Evolutionary conservation across 2,329 filamentous ascomycete species (phyloP).

Genomic region (Aureobasidium sp.): DNA sequence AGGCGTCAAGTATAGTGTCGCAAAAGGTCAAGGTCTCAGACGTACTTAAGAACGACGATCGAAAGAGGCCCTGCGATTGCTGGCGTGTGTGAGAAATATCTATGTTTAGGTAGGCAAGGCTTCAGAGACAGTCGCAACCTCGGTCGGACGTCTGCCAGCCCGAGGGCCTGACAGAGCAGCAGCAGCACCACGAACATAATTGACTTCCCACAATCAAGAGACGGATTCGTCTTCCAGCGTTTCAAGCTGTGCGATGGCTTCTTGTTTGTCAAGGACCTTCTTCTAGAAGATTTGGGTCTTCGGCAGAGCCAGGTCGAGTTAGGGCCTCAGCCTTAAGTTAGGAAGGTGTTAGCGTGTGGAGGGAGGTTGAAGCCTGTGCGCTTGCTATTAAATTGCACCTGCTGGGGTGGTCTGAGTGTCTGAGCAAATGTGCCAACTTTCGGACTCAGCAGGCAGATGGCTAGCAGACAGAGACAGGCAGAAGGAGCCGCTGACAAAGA

Average conservation of each 20-base stretch:
- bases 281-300: slow-evolving; percentile 10
- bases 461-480: background rate
- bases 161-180: background rate
- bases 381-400: slow-evolving; percentile 7
- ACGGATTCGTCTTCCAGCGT: background rate
- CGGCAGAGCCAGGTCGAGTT: slow-evolving; percentile 6
- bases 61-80: background rate
- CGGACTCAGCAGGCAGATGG: background rate
- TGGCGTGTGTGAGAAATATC: background rate
- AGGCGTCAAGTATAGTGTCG: background rate
- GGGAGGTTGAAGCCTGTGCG: slow-evolving; percentile 9
- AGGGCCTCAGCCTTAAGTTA: slow-evolving; percentile 14
- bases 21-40: background rate
- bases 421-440: background rate
- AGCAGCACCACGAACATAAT: background rate
- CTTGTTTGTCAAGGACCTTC: background rate
- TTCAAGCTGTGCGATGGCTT: slow-evolving; percentile 9
- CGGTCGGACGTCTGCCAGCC: background rate
- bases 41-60: background rate
- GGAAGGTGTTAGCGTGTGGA: slow-evolving; percentile 13
- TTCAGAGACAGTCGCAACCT: background rate
- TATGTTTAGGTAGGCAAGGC: slow-evolving; percentile 5
- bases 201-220: background rate
- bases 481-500: background rate
- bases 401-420: slow-evolving; percentile 13